Evolutionary conservation across 2,329 filamentous ascomycete genomes (phyloP).

Genomic region (Xylariaceae sp.): DNA sequence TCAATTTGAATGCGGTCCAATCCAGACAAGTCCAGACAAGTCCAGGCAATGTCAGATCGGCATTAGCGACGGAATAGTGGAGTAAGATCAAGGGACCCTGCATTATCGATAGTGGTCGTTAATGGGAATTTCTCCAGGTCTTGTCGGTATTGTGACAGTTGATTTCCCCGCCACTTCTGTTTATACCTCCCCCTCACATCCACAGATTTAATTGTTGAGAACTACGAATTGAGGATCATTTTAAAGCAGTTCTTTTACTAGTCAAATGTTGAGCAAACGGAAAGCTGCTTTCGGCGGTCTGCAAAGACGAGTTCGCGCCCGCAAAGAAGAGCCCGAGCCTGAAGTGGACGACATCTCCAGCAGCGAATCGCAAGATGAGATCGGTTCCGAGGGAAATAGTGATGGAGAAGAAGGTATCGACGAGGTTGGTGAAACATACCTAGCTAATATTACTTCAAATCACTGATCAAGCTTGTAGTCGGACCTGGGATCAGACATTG

Average conservation of each 20-base stretch:
- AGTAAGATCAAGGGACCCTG: background rate
- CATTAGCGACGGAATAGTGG: too few relatives aligned
- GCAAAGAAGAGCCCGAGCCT: slow-evolving; percentile 41
- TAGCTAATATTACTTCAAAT: background rate
- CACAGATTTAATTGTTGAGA: too few relatives aligned
- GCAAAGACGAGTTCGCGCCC: slow-evolving; percentile 41
- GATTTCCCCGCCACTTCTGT: slow-evolving; percentile 6
- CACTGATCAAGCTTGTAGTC: slow-evolving; percentile 11
- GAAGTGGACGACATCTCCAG: slow-evolving; percentile 35
- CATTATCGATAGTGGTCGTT: slow-evolving; percentile 6
- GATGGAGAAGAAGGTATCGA: slow-evolving; percentile 30
- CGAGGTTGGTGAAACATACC: slow-evolving; percentile 13
- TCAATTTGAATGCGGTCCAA: too few relatives aligned
- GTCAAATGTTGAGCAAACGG: slow-evolving; percentile 37
- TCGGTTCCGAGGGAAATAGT: slow-evolving; percentile 27
- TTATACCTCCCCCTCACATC: too few relatives aligned
- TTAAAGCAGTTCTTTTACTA: too few relatives aligned
- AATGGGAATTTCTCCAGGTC: background rate
- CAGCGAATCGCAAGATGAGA: slow-evolving; percentile 34
- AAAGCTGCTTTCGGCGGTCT: slow-evolving; percentile 36
- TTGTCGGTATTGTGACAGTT: too few relatives aligned
- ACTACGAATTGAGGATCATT: too few relatives aligned
- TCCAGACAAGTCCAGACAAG: too few relatives aligned
- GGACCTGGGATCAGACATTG: slow-evolving; percentile 24
- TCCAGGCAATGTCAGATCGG: too few relatives aligned